Evolutionary conservation across 306 rosid genomes (phyloP).

Genomic region (Trichosanthes truncata): DNA sequence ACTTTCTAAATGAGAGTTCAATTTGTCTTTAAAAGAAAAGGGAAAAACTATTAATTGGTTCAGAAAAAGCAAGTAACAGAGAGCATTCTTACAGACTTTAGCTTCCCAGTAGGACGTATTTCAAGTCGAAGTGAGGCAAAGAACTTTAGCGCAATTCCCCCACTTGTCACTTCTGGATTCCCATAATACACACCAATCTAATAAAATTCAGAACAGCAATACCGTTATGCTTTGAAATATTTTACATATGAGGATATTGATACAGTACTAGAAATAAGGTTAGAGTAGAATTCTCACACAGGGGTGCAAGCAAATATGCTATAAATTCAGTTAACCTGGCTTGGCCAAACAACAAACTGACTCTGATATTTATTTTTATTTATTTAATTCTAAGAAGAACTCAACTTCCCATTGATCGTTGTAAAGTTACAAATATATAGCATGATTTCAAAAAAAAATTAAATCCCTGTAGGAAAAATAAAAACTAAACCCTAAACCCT

Average conservation of each 20-base stretch:
- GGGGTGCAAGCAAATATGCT: background rate
- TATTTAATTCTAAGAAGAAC: background rate
- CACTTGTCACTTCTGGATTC: constrained; percentile 98
- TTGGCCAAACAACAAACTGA: background rate
- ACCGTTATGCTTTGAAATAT: background rate
- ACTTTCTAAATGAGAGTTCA: background rate
- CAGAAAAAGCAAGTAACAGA: constrained; percentile 1
- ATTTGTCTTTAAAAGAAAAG: background rate
- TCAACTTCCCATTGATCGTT: background rate
- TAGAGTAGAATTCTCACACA: background rate
- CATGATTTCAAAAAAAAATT: background rate
- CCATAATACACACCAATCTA: constrained; percentile 97
- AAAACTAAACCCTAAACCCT: background rate
- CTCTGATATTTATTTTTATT: background rate
- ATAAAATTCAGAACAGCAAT: constrained; percentile 16
- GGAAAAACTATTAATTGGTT: background rate
- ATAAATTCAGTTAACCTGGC: background rate
- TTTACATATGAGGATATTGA: background rate
- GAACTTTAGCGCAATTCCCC: constrained; percentile 96
- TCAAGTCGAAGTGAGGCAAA: constrained; percentile 96
- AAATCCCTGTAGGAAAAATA: background rate
- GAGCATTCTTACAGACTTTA: constrained; percentile 80
- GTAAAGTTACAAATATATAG: background rate
- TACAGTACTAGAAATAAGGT: background rate
- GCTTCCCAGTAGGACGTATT: constrained; percentile 91